Evolutionary conservation across 306 rosid species (phyloP).

Genomic region (Casuarina equisetifolia): DNA sequence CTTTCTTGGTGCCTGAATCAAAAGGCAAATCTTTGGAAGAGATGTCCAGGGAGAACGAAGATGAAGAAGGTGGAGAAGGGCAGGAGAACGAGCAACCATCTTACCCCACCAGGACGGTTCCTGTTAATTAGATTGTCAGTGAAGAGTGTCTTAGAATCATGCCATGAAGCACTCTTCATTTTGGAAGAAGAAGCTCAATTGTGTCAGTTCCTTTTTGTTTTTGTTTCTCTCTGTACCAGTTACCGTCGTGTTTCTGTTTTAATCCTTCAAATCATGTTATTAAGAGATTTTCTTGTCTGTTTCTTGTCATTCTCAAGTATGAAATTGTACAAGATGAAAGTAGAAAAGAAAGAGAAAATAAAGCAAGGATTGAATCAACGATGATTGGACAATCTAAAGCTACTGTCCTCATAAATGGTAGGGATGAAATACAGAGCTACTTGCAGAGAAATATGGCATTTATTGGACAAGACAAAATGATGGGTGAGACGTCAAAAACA

Average conservation of each 20-base stretch:
- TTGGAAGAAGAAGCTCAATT: conserved; percentile 3
- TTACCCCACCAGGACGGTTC: conserved; percentile 39
- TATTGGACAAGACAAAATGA: no score
- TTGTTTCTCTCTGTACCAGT: not conserved
- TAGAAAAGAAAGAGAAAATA: no score
- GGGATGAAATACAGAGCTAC: no score
- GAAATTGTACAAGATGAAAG: no score
- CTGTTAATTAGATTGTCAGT: conserved; percentile 35
- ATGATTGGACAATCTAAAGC: no score
- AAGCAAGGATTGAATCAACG: no score
- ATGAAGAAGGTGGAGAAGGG: conserved; percentile 28
- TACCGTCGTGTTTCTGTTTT: not conserved
- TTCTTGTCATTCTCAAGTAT: not conserved
- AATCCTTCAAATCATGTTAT: not conserved
- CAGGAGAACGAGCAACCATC: conserved; percentile 29
- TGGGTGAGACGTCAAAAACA: no score
- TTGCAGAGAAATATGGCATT: no score
- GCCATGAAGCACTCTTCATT: not conserved
- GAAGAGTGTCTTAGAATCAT: not conserved
- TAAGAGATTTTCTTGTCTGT: not conserved
- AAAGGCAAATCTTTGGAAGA: conserved; percentile 78
- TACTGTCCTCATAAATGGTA: no score
- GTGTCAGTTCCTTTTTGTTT: not conserved
- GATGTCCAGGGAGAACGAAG: conserved; percentile 67
- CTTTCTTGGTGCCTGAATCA: conserved; percentile 70